Evolutionary conservation across 768 basidiomycete genomes (phyloP).

Genomic region (Leccinum truebloodii): DNA sequence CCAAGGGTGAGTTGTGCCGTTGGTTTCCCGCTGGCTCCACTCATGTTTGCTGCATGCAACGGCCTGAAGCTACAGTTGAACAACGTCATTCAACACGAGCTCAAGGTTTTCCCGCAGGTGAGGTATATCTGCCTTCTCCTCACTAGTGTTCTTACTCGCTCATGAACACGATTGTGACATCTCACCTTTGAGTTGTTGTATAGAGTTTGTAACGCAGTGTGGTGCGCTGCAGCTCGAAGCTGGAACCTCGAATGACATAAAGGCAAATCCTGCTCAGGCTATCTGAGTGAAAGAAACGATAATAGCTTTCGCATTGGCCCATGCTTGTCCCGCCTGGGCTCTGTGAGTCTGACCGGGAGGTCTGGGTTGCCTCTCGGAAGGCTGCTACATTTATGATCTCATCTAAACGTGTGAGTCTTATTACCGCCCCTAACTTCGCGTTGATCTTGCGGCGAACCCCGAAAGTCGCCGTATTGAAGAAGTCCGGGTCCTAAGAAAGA

Average conservation of each 20-base stretch:
- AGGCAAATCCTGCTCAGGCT: conserved; percentile 27
- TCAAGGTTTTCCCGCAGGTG: conserved; percentile 13
- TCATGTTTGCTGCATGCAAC: conserved; percentile 6
- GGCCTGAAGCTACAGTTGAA: neutral
- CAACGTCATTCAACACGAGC: conserved; percentile 9
- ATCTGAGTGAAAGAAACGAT: conserved; percentile 15
- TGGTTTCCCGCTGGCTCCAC: neutral
- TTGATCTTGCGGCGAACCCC: conserved; percentile 62
- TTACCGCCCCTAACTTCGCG: conserved; percentile 70
- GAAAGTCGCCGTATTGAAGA: conserved; percentile 55
- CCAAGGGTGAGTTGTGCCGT: neutral
- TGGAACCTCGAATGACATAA: conserved; percentile 15
- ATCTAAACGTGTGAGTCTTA: conserved; percentile 68
- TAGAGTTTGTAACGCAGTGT: neutral
- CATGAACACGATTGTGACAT: neutral
- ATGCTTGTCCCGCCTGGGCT: conserved; percentile 14
- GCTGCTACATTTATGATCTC: conserved; percentile 24
- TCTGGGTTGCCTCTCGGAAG: conserved; percentile 6
- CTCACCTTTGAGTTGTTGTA: conserved; percentile 10
- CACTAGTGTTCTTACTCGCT: conserved; percentile 5
- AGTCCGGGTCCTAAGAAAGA: conserved; percentile 37
- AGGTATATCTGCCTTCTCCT: conserved; percentile 19
- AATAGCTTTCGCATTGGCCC: neutral
- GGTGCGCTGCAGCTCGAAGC: conserved; percentile 3
- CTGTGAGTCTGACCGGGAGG: neutral